Base-by-base conservation (phyloP, 108 stramenopile species). In the Seminavis robusta region DNA sequence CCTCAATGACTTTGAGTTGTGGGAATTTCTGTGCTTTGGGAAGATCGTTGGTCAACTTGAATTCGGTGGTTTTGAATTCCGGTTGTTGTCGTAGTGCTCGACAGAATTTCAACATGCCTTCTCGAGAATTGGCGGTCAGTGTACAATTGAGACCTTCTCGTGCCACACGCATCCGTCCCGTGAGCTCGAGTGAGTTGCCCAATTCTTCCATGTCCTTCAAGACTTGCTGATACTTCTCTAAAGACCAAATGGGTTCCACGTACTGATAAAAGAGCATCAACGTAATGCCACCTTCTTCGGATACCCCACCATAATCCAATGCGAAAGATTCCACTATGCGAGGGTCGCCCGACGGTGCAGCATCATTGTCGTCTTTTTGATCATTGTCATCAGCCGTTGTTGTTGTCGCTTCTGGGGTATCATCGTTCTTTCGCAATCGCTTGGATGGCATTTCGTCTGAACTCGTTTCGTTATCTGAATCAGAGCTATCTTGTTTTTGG, bases 91-190 rank as follows among this genome's bases (percentile, higher is more conserved):
- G 76, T 40, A 95, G 55, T 5, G 59, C 65, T 0, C 49, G 45
- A 51, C 81, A 83, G 71, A 88, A 93, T 2, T 59, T 56, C 6
- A 82, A 54, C 7, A 91, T 77, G 9, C 56, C 63, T 3, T 48
- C 49, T 25, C 55, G 40, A 19, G 72, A 38, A 5, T 66, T 20
- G 32, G 61, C 86, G 1, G 94, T 92, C n/a, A 95, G 67, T 9
- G 94, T 95, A 66, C 88, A 89, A 47, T 95, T 95, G 29, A 95
- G 52, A 11, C 94, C 94, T 56, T 95, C 94, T 29, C 76, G 71
- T 2, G 94, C 86, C 20, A 85, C 71, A 13, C 94, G 73, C 81
- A 92, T 88, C 2, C 94, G 74, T 21, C 94, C 94, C 2, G 81
- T 88, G 36, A 95, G 29, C 32, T 71, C 41, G 42, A 76, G 50